Percentiles rank a stretch among this genome's conserved stretches.
phyloP scores from a whole-genome alignment of 768 basidiomycete genomes.

The Hygrophoropsis aurantiaca region DNA sequence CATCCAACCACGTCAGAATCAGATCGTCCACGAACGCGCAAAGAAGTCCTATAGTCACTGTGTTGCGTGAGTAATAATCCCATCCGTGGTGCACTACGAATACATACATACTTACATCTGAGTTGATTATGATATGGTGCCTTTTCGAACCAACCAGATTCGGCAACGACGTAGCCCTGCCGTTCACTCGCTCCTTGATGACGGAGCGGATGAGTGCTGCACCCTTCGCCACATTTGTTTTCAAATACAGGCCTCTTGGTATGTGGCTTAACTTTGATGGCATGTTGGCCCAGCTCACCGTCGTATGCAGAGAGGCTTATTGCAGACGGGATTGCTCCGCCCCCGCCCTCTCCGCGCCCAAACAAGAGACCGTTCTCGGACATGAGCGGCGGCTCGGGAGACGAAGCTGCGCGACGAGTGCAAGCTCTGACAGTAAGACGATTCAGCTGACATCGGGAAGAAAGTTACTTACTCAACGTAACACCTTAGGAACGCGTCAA shows the following conservation, averaged over 20 bases:
- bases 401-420: constrained; percentile 1
- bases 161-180: constrained; percentile 3
- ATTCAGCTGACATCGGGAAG: constrained; percentile 1
- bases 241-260: constrained; percentile 10
- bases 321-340: constrained; percentile 3
- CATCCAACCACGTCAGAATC: neutral
- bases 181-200: neutral
- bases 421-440: constrained; percentile 2
- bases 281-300: neutral
- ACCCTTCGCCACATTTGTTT: constrained; percentile 8
- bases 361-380: constrained; percentile 3
- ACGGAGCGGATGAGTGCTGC: constrained; percentile 1
- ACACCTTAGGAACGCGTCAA: too few relatives aligned
- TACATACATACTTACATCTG: too few relatives aligned
- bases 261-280: neutral
- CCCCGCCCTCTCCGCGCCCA: too few relatives aligned
- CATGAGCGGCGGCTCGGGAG: constrained; percentile 1
- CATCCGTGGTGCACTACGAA: neutral
- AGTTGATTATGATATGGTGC: too few relatives aligned
- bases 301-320: constrained; percentile 4
- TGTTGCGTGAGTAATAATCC: constrained; percentile 3
- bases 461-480: too few relatives aligned
- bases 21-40: constrained; percentile 8
- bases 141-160: too few relatives aligned
- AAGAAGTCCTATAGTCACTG: constrained; percentile 10